phyloP scores from a whole-genome alignment of 495 filamentous ascomycete genomes.

The Hypoxylon lienhwacheense region DNA sequence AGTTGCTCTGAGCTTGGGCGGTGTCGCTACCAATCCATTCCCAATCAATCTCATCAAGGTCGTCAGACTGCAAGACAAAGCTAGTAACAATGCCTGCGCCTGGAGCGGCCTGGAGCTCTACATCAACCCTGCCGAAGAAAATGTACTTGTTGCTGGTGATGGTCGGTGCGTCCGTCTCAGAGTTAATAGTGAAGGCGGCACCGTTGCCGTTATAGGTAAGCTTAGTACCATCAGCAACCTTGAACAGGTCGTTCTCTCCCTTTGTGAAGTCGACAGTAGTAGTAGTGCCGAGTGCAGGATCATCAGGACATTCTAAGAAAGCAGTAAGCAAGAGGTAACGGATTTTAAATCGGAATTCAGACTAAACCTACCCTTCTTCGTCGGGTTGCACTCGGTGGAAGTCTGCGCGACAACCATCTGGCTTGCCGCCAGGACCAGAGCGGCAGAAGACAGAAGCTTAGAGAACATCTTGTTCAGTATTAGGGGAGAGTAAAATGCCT shows the following conservation, averaged over 20 bases:
- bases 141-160: slow-evolving; percentile 71
- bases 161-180: slow-evolving; percentile 75
- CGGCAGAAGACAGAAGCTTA: slow-evolving; percentile 44
- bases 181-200: slow-evolving; percentile 72
- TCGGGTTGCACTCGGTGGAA: slow-evolving; percentile 73
- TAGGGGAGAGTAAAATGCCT: background rate
- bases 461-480: slow-evolving; percentile 41
- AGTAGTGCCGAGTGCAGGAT: slow-evolving; percentile 71
- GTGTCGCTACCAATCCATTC: slow-evolving; percentile 71
- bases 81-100: slow-evolving; percentile 78
- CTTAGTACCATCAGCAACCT: slow-evolving; percentile 60
- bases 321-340: slow-evolving; percentile 6
- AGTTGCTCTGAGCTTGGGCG: slow-evolving; percentile 80
- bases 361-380: slow-evolving; percentile 60
- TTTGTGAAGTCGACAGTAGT: slow-evolving; percentile 80
- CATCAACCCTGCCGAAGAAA: slow-evolving; percentile 76
- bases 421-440: slow-evolving; percentile 48
- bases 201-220: slow-evolving; percentile 67
- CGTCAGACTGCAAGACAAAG: slow-evolving; percentile 85
- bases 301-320: slow-evolving; percentile 61
- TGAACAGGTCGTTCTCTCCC: slow-evolving; percentile 69
- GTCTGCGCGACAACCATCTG: slow-evolving; percentile 68
- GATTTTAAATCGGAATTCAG: slow-evolving; percentile 2
- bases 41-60: slow-evolving; percentile 96
- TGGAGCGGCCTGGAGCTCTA: slow-evolving; percentile 64